Evolutionary conservation across 2,329 filamentous ascomycete species (phyloP).

Genomic region (Madurella fahalii): DNA sequence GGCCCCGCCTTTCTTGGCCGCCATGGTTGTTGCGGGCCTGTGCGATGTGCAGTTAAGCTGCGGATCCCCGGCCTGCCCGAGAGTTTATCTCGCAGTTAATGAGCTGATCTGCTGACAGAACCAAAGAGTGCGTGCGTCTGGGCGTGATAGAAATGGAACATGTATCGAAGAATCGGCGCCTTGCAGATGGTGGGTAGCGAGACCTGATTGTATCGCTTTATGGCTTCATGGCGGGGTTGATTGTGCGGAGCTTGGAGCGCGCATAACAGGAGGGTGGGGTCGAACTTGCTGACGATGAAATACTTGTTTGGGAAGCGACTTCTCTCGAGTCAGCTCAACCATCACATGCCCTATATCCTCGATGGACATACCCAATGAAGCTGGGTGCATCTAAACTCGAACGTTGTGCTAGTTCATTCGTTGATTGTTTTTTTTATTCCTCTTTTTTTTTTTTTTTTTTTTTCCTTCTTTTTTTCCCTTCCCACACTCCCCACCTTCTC

Average conservation of each 20-base stretch:
- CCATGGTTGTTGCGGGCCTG: slow-evolving; percentile 49
- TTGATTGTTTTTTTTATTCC: no score
- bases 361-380: no score
- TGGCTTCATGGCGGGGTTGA: neutral
- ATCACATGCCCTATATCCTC: no score
- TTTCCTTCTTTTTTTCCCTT: neutral
- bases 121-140: neutral
- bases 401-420: no score
- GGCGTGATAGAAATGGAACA: neutral
- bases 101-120: neutral
- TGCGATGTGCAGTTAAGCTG: slow-evolving; percentile 6
- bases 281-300: no score
- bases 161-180: slow-evolving; percentile 5
- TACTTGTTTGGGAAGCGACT: no score
- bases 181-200: neutral
- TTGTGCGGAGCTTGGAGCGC: no score
- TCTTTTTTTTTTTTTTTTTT: no score
- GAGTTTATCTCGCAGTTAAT: neutral
- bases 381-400: no score
- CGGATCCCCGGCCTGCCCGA: neutral
- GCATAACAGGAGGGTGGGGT: neutral
- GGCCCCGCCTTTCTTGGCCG: slow-evolving; percentile 66
- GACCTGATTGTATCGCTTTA: neutral
- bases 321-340: no score
- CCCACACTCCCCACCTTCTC: neutral